Percentiles rank a stretch among this genome's conserved stretches.
Conservation (phyloP, 1,284 basidiomycete genomes). For the Cutaneotrichosporon dermatis region DNA sequence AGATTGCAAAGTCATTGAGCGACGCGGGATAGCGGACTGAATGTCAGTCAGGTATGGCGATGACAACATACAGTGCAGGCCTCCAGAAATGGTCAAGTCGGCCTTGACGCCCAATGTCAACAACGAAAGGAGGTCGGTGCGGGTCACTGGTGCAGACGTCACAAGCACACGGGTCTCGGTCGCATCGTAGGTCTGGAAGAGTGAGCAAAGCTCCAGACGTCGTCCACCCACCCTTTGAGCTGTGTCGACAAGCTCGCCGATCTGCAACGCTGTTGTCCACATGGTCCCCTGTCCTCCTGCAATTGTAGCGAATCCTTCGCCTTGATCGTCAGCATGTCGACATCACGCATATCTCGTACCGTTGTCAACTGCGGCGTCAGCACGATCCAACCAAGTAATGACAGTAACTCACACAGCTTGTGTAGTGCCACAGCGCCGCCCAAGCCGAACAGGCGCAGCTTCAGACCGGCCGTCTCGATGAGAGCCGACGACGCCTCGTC, state of each 20-base stretch:
- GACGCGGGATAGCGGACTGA: constrained; percentile 82
- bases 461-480: constrained; percentile 87
- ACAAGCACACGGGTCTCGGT: constrained; percentile 91
- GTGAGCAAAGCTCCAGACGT: background rate
- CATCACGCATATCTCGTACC: constrained; percentile 18
- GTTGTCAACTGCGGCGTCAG: constrained; percentile 46
- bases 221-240: constrained; percentile 73
- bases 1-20: constrained; percentile 96
- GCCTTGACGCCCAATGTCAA: constrained; percentile 86
- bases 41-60: background rate
- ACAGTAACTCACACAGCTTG: constrained; percentile 86
- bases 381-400: background rate
- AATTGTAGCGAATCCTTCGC: constrained; percentile 89
- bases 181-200: constrained; percentile 62
- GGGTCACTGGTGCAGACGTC: constrained; percentile 85
- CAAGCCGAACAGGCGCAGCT: constrained; percentile 85
- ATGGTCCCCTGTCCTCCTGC: constrained; percentile 97
- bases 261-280: constrained; percentile 97
- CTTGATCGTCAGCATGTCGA: constrained; percentile 15
- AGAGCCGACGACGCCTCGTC: constrained; percentile 91
- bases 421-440: constrained; percentile 94
- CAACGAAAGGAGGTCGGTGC: constrained; percentile 88
- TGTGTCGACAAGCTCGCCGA: constrained; percentile 96
- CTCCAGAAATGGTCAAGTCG: constrained; percentile 89
- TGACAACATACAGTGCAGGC: constrained; percentile 65